Percentiles rank a stretch among this genome's conserved stretches.
phyloP scores from a whole-genome alignment of 129 eudicot genomes.

The Mikania micrantha region DNA sequence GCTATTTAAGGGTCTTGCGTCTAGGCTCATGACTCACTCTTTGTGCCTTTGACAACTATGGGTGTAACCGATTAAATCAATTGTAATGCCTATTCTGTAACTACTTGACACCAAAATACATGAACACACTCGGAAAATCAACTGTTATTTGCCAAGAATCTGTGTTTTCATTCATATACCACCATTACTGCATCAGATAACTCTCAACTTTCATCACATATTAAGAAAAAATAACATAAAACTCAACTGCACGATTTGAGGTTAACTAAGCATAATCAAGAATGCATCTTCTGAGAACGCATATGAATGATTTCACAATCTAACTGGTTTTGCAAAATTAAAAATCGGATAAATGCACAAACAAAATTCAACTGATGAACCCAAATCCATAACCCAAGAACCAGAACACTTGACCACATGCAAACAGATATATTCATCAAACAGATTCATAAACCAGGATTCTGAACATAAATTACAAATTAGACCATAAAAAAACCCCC shows the following conservation, averaged over 20 bases:
- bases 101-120: not conserved
- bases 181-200: not conserved
- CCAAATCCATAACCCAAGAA: constrained; percentile 2
- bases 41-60: too few species aligned
- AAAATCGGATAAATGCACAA: too few species aligned
- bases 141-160: not conserved
- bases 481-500: constrained; percentile 13
- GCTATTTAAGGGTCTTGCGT: too few species aligned
- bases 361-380: too few species aligned
- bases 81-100: not conserved
- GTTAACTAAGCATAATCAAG: not conserved
- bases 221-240: not conserved
- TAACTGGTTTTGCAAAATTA: too few species aligned
- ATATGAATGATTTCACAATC: too few species aligned
- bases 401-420: constrained; percentile 16
- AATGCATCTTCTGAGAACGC: too few species aligned
- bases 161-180: not conserved
- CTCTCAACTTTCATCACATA: not conserved
- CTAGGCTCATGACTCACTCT: too few species aligned
- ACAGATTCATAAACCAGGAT: constrained; percentile 6
- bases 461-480: not conserved
- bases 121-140: not conserved
- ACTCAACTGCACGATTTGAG: not conserved
- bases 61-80: not conserved
- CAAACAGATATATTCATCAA: constrained; percentile 16